Conservation (phyloP, 2,329 filamentous ascomycete genomes). For the Uncinocarpus reesii region DNA sequence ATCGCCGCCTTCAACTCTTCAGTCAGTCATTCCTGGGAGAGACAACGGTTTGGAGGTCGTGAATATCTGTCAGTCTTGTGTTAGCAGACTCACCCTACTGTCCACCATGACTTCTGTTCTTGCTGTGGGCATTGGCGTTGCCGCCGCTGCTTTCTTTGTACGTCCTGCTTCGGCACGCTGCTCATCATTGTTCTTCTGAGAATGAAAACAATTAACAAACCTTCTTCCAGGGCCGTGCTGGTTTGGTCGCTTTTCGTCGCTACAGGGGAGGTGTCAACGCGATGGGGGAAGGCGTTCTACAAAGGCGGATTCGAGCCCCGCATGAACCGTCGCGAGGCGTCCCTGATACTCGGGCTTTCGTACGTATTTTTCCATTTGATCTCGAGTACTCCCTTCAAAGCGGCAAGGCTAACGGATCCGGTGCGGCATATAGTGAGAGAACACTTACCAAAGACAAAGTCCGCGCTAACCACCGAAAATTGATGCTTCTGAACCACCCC, state of each 20-base stretch:
- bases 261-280: constrained; percentile 60
- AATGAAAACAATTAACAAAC: not conserved
- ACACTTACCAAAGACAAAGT: constrained; percentile 83
- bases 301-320: constrained; percentile 96
- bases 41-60: not conserved
- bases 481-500: constrained; percentile 97
- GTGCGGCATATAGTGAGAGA: constrained; percentile 55
- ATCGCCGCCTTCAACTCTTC: not conserved
- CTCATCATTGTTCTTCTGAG: not conserved
- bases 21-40: not conserved
- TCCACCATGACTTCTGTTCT: constrained; percentile 35
- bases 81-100: not conserved
- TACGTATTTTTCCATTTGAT: constrained; percentile 38
- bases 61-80: not conserved
- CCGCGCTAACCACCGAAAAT: constrained; percentile 84
- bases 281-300: constrained; percentile 84
- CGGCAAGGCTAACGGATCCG: not conserved
- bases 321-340: constrained; percentile 87
- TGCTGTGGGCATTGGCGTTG: constrained; percentile 38
- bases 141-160: constrained; percentile 67
- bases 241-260: constrained; percentile 75
- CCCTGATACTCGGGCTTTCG: constrained; percentile 83
- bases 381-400: no score
- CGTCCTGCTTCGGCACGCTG: constrained; percentile 25
- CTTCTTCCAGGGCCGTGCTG: constrained; percentile 68